Evolutionary conservation across 2,329 filamentous ascomycete genomes (phyloP).

Genomic region (Aureobasidium uvarum): DNA sequence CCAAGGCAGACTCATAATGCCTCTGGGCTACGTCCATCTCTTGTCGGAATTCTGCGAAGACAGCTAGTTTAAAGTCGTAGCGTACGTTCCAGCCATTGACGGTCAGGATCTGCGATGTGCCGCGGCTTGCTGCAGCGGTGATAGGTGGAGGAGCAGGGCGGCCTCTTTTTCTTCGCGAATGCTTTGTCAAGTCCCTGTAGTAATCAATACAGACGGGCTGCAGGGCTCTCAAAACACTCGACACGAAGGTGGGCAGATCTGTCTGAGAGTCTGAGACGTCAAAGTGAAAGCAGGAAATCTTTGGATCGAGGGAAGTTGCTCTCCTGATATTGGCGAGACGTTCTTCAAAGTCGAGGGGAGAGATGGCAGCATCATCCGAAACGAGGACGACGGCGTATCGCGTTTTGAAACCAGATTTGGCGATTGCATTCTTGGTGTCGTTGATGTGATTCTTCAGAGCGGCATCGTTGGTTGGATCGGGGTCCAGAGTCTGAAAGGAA

Average conservation of each 20-base stretch:
- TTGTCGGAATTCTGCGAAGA: constrained; percentile 89
- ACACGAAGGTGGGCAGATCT: constrained; percentile 71
- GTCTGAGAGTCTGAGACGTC: constrained; percentile 68
- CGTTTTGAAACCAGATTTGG: constrained; percentile 71
- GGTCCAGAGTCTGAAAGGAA: constrained; percentile 74
- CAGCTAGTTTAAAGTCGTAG: constrained; percentile 89
- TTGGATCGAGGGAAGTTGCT: constrained; percentile 76
- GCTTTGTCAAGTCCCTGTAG: constrained; percentile 91
- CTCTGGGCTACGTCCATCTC: constrained; percentile 85
- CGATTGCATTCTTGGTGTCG: constrained; percentile 66
- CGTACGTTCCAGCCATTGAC: constrained; percentile 86
- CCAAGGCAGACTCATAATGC: constrained; percentile 84
- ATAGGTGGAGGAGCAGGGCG: constrained; percentile 76
- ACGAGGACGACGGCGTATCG: constrained; percentile 75
- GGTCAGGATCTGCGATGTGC: constrained; percentile 82
- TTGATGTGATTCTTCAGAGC: constrained; percentile 90
- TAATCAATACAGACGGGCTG: constrained; percentile 80
- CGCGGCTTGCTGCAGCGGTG: constrained; percentile 75
- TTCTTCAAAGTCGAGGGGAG: constrained; percentile 64
- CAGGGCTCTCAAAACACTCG: constrained; percentile 68
- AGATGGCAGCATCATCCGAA: constrained; percentile 60
- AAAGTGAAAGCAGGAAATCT: constrained; percentile 76
- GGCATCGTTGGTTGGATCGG: constrained; percentile 69
- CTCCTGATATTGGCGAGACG: constrained; percentile 75
- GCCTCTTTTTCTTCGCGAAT: constrained; percentile 82